Conservation (phyloP, 306 rosid species). For the Dryas octopetala region DNA sequence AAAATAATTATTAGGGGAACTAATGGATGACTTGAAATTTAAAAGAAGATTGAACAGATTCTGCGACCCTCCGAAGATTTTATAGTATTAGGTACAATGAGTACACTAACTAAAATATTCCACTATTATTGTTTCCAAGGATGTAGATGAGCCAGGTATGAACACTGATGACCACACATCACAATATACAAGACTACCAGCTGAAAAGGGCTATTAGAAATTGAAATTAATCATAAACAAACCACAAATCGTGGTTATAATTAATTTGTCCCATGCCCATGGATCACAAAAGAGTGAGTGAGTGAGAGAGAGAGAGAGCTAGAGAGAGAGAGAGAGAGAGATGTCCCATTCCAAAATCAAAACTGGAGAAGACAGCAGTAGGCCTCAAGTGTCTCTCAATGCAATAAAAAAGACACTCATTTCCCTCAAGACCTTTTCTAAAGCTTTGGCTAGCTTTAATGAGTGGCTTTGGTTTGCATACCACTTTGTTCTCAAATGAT, state of each 20-base stretch:
- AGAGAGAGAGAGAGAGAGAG: constrained; percentile 14
- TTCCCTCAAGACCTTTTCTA: constrained; percentile 35
- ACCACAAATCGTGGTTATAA: constrained; percentile 31
- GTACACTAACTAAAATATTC: not conserved
- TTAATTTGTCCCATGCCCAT: constrained; percentile 12
- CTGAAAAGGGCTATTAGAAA: not conserved
- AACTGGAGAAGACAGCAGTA: constrained; percentile 18
- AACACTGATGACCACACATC: constrained; percentile 24
- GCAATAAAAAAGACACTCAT: constrained; percentile 46
- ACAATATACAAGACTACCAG: too few relatives aligned
- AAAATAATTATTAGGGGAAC: not conserved
- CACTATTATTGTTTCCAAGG: constrained; percentile 1
- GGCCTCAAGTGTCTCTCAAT: constrained; percentile 30
- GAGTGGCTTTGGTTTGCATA: constrained; percentile 30
- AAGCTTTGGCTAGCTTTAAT: constrained; percentile 13
- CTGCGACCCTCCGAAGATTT: too few relatives aligned
- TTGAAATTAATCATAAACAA: not conserved
- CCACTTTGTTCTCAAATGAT: constrained; percentile 25
- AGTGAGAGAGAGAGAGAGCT: constrained; percentile 4
- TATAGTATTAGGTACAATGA: not conserved
- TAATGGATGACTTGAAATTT: too few relatives aligned
- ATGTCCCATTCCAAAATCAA: constrained; percentile 32
- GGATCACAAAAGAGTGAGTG: constrained; percentile 7
- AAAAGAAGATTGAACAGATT: too few relatives aligned
- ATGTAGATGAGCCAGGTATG: constrained; percentile 29